Evolutionary conservation across 192 early-diverging fungal genomes (phyloP).

Genomic region (Bifiguratus adelaidae): DNA sequence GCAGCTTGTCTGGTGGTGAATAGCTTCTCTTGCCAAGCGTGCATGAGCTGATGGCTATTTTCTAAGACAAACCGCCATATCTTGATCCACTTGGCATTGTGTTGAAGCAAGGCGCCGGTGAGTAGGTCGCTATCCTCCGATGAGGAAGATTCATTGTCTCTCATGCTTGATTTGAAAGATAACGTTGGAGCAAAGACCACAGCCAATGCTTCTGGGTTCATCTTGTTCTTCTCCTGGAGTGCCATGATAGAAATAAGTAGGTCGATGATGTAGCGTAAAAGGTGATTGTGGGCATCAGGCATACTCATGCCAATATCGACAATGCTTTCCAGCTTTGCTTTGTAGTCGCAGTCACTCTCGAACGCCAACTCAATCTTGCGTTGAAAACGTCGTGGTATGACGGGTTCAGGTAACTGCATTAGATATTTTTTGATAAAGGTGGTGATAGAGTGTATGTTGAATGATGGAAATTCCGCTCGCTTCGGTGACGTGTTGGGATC

Average conservation of each 20-base stretch:
- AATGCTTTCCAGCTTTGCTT: neutral
- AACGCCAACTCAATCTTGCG: neutral
- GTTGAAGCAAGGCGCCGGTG: too few species aligned
- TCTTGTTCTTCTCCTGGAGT: slow-evolving; percentile 11
- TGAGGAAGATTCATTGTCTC: too few species aligned
- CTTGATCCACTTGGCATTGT: too few species aligned
- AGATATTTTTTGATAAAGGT: slow-evolving; percentile 16
- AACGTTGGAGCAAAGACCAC: slow-evolving; percentile 18
- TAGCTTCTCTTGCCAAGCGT: too few species aligned
- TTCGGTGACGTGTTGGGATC: slow-evolving; percentile 11
- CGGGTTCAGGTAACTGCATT: slow-evolving; percentile 12
- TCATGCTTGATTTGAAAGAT: too few species aligned
- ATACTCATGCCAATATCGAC: slow-evolving; percentile 2
- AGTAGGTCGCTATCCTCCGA: too few species aligned
- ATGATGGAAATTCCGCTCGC: slow-evolving; percentile 8
- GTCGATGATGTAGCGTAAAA: slow-evolving; percentile 11
- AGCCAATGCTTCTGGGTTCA: slow-evolving; percentile 21
- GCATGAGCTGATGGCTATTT: too few species aligned
- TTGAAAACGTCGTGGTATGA: slow-evolving; percentile 6
- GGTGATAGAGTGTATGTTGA: slow-evolving; percentile 22
- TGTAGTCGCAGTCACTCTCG: neutral
- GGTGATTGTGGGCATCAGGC: slow-evolving; percentile 6
- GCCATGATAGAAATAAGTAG: slow-evolving; percentile 8
- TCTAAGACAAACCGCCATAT: too few species aligned
- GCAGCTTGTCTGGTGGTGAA: too few species aligned